Evolutionary conservation across 768 basidiomycete species (phyloP), one percentile per base, ranked within the genome.

Genomic region (Psilocybe tampanensis): DNA sequence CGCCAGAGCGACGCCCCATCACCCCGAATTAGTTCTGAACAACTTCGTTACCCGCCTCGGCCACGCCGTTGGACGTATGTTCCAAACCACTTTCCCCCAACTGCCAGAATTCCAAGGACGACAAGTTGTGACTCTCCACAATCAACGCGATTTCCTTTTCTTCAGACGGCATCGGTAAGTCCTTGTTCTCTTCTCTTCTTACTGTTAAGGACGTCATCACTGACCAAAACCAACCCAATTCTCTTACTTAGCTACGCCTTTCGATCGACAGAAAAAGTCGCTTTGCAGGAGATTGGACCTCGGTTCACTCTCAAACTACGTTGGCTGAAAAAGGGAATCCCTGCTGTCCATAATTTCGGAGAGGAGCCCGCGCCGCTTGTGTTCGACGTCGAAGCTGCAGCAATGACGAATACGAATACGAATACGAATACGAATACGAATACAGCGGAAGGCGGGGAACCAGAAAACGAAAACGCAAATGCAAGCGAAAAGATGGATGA

Each of bases 131-230:
- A 97, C 96, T 2, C 78, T 98, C 18, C 97, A 98, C 68, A 98
- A 98, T 67, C 95, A 97, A 70, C 85, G 97, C 45, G 97, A 99
- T 75, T 99, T 98, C 74, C 74, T 99, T 55, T 99, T 99, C 77
- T 96, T 99, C 78, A 79, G 97, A 60, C 80, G 97, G 56, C 97
- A 98, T 78, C 84, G 97, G 88, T 96, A 5, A 39, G 36, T 39
- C 13, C 15, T 34, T 34, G n/a, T 58, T 51, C 84, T 67, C 29
- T 3, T 49, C 21, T 2, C 43, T 24, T 43, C 22, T 17, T 7
- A 49, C 60, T 56, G 56, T 59, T 7, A 52, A 59, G 23, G 36
- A 32, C 7, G 50, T 44, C 8, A 45, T 55, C 24, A 24, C 53
- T 52, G 5, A 49, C 32, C n/a, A 12, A 49, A 4, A 59, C 18